phyloP scores from a whole-genome alignment of 1,284 basidiomycete species.

The Xerocomus minutiporus region DNA sequence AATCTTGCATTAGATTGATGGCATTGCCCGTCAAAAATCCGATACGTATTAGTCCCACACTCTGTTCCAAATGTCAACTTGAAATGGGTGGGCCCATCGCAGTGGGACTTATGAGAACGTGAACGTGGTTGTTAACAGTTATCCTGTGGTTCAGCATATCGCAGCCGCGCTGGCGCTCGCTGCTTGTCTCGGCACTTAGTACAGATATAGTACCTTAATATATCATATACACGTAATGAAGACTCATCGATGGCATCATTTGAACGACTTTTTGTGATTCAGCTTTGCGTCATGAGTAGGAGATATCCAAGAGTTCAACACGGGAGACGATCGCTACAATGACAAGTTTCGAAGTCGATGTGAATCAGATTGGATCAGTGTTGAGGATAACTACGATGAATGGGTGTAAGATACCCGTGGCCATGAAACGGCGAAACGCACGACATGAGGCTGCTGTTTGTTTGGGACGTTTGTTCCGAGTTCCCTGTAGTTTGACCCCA shows the following conservation, averaged over 20 bases:
- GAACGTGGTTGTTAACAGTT: not conserved
- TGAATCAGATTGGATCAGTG: not conserved
- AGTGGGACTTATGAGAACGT: constrained; percentile 22
- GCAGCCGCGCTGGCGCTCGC: constrained; percentile 23
- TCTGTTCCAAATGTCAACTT: constrained; percentile 50
- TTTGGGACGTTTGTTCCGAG: not conserved
- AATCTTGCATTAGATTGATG: constrained; percentile 63
- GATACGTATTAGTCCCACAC: constrained; percentile 61
- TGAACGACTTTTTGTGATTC: not conserved
- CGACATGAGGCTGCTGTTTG: not conserved
- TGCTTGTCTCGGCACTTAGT: constrained; percentile 8
- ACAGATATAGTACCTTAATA: constrained; percentile 19
- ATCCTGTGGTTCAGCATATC: constrained; percentile 2
- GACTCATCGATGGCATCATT: not conserved
- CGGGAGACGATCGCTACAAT: not conserved
- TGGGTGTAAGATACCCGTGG: too few relatives aligned
- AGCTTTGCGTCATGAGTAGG: not conserved
- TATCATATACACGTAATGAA: constrained; percentile 23
- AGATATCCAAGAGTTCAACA: not conserved
- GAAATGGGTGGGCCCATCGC: constrained; percentile 14
- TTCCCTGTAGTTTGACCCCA: too few relatives aligned
- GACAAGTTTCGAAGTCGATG: not conserved
- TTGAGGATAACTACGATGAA: not conserved
- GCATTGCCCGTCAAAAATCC: constrained; percentile 65
- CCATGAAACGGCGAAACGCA: too few relatives aligned